phyloP scores from a whole-genome alignment of 2,329 filamentous ascomycete genomes.

The Phyllosticta paracitricarpa region DNA sequence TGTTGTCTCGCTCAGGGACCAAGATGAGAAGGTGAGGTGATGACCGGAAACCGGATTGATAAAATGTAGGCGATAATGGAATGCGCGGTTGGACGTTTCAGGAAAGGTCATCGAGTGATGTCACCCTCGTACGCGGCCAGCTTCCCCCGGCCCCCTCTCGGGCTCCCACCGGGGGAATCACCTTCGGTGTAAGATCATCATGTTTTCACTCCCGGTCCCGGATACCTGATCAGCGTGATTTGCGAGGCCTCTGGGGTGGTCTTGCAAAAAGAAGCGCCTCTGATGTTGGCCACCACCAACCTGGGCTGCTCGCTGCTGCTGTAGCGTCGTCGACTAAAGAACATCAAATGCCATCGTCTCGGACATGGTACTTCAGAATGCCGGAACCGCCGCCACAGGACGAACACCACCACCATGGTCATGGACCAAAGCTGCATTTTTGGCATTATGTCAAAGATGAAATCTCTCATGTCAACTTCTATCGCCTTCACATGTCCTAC shows the following conservation, averaged over 20 bases:
- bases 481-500: slow-evolving; percentile 21
- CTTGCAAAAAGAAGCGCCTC: not conserved
- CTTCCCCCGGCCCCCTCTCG: not conserved
- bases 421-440: slow-evolving; percentile 9
- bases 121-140: not conserved
- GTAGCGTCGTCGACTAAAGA: not conserved
- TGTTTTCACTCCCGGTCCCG: not conserved
- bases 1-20: not conserved
- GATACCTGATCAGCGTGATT: not conserved
- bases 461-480: slow-evolving; percentile 10
- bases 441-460: slow-evolving; percentile 8
- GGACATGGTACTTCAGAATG: not conserved
- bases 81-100: not conserved
- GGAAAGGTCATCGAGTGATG: not conserved
- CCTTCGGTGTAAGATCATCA: not conserved
- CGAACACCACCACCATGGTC: not conserved
- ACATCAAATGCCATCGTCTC: not conserved
- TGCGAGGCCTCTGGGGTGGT: not conserved
- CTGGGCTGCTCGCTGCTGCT: not conserved
- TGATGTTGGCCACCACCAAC: not conserved
- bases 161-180: not conserved
- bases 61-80: not conserved
- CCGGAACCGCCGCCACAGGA: not conserved
- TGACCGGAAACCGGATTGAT: not conserved
- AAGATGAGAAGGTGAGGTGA: not conserved